Evolutionary conservation across 2,329 filamentous ascomycete species (phyloP).

Genomic region (Ramularia endophylla): DNA sequence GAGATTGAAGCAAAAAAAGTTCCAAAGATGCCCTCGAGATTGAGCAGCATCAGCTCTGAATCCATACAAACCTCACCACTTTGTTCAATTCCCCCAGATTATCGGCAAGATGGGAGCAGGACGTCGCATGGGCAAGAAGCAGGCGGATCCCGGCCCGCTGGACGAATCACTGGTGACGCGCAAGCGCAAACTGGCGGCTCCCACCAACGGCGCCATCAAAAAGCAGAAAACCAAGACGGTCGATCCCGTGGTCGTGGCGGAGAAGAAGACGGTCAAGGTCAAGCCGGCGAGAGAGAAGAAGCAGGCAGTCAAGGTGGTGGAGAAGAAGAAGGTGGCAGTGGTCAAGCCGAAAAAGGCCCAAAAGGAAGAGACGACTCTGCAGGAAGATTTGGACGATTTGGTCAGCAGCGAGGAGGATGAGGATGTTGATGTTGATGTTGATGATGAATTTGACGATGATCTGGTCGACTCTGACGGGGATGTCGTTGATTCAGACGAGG

Average conservation of each 20-base stretch:
- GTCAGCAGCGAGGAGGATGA: constrained; percentile 37
- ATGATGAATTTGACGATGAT: constrained; percentile 25
- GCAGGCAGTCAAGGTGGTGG: constrained; percentile 25
- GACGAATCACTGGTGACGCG: constrained; percentile 70
- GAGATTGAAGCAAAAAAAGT: too few relatives aligned
- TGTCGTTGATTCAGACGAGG: constrained; percentile 61
- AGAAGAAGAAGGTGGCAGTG: constrained; percentile 25
- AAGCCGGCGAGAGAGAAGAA: constrained; percentile 19
- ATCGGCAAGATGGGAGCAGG: constrained; percentile 17
- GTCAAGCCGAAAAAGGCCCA: constrained; percentile 29
- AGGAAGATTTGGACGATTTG: constrained; percentile 41
- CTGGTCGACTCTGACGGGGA: constrained; percentile 37
- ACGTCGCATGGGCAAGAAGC: constrained; percentile 55
- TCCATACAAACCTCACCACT: too few relatives aligned
- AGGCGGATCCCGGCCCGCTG: constrained; percentile 76
- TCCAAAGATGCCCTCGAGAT: too few relatives aligned
- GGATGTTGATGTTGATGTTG: constrained; percentile 27
- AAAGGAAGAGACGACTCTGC: constrained; percentile 21
- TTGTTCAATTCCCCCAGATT: too few relatives aligned
- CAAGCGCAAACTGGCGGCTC: constrained; percentile 73
- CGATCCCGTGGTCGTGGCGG: constrained; percentile 36
- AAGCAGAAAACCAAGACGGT: constrained; percentile 58
- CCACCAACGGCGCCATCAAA: constrained; percentile 52
- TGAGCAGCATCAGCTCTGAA: too few relatives aligned
- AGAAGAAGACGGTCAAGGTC: constrained; percentile 32